These are phyloP conservation scores for Amphirosellinia nigrospora DNA, from an alignment of 495 filamentous ascomycete genomes.

Conservation along the genomic window DNA sequence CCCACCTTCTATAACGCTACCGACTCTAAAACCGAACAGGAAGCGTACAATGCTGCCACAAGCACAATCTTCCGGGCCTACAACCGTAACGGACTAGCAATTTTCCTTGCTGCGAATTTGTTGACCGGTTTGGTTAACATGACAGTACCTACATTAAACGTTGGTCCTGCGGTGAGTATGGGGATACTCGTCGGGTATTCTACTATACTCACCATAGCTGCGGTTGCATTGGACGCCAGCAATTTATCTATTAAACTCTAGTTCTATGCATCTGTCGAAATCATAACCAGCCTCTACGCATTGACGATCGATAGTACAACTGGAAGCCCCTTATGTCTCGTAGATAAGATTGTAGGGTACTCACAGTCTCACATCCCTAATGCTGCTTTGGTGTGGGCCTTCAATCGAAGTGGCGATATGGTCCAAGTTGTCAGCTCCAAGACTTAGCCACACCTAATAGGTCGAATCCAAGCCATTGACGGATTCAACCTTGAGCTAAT, in stretches of 20 bases:
- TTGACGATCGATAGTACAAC: background rate
- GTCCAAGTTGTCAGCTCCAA: background rate
- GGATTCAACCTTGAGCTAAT: background rate
- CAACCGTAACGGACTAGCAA: conserved; percentile 84
- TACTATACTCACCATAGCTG: conserved; percentile 66
- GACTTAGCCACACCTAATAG: conserved; percentile 11
- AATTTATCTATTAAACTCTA: conserved; percentile 81
- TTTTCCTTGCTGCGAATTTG: conserved; percentile 90
- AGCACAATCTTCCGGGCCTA: conserved; percentile 80
- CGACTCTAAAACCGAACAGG: conserved; percentile 57
- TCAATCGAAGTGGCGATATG: background rate
- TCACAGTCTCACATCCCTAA: too few relatives aligned
- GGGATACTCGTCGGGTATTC: conserved; percentile 76
- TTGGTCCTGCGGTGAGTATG: conserved; percentile 67
- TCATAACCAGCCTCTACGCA: background rate
- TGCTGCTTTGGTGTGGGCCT: background rate
- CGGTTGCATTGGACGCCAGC: conserved; percentile 71
- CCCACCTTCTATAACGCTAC: conserved; percentile 67
- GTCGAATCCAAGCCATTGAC: background rate
- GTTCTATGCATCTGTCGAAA: background rate
- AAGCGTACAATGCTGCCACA: conserved; percentile 68
- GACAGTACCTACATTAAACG: conserved; percentile 78
- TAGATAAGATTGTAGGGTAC: background rate
- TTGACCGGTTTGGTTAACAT: conserved; percentile 89
- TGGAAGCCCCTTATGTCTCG: too few relatives aligned